Evolutionary conservation across 345 rosid species (phyloP), one percentile per base, ranked within the genome.

Genomic region (Ceriops decandra): DNA sequence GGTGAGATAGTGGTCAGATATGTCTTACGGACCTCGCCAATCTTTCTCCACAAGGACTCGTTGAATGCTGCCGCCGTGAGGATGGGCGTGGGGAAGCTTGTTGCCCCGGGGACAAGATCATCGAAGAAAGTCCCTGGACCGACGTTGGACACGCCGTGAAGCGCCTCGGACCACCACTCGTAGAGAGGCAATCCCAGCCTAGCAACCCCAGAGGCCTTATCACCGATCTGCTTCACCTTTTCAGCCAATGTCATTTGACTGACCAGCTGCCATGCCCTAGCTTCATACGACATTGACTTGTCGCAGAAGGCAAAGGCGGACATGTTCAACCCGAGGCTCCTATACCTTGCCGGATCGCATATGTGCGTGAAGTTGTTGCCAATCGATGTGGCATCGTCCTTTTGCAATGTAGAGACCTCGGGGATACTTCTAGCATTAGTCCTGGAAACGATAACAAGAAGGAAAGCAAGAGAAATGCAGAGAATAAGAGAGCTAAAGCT

Each of bases 101-200:
- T 81, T 3, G 86, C 80, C 0, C 81, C 75, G 0, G 81, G 84
- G 19, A 85, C 69, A 0, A 72, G 38, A 4, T 36, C 15, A 13
- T 81, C 82, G 6, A 75, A 83, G 33, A 31, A 64, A 1, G 80
- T 77, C 0, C 83, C 87, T 0, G 65, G 69, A 17, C 87, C 85
- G 2, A 75, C 80, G 5, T 75, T 4, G 35, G 89, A 77, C 19
- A 83, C 81, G 1, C 89, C 86, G 7, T 83, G 86, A 0, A 82
- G 70, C 5, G 83, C 88, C 72, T 82, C 85, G 0, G 82, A 77
- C 89, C 86, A 83, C 86, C 86, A 85, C 70, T 71, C 60, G 26
- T 85, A 83, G 49, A 20, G 10, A 0, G 84, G 84, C 1, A 85
- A 38, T 2, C 87, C 87, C 1, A 83, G 20, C 54, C 84, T 66